phyloP scores from a whole-genome alignment of 768 basidiomycete genomes.

The Pleurotus eryngii region DNA sequence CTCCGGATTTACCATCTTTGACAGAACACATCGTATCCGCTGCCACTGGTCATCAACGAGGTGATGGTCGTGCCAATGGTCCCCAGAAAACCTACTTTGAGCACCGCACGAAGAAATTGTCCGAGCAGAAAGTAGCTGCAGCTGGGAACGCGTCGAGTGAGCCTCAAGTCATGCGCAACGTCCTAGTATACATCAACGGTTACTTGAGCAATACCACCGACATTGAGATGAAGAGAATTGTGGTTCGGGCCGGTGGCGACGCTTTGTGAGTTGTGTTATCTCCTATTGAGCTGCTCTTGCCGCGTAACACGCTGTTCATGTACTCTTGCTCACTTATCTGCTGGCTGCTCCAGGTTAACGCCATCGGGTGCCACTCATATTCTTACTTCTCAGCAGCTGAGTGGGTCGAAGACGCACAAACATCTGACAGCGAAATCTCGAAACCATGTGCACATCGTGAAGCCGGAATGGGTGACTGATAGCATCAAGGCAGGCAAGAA shows the following conservation, averaged over 20 bases:
- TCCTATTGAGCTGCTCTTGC: not conserved
- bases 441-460: constrained; percentile 58
- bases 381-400: constrained; percentile 68
- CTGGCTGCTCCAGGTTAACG: constrained; percentile 36
- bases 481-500: constrained; percentile 60
- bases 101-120: constrained; percentile 45
- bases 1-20: not conserved
- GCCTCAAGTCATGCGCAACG: constrained; percentile 36
- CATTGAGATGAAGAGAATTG: constrained; percentile 70
- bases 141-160: constrained; percentile 12
- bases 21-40: constrained; percentile 60
- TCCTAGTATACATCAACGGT: constrained; percentile 68
- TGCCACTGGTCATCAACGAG: constrained; percentile 67
- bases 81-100: constrained; percentile 34
- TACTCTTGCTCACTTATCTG: not conserved
- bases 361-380: constrained; percentile 75
- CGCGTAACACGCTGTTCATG: not conserved
- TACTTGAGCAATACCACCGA: constrained; percentile 72
- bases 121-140: constrained; percentile 23
- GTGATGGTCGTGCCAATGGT: constrained; percentile 32
- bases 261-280: constrained; percentile 46
- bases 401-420: constrained; percentile 68
- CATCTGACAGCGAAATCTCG: constrained; percentile 49
- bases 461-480: constrained; percentile 73
- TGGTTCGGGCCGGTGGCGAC: constrained; percentile 64